phyloP scores from a whole-genome alignment of 2,329 filamentous ascomycete species.

The Sarocladium kiliense region DNA sequence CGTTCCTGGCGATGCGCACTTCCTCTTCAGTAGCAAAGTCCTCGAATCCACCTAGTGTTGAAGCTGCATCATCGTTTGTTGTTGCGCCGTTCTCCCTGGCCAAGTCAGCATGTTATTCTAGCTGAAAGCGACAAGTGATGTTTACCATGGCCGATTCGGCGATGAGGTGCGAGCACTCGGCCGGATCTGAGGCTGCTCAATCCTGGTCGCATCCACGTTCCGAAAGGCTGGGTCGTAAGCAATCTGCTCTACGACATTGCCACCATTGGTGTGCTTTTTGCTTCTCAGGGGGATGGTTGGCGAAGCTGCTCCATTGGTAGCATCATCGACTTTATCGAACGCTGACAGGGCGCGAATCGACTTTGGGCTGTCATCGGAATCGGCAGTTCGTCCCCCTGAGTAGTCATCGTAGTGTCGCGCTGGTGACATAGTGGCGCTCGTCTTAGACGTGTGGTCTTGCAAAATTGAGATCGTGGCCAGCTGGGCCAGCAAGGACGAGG shows the following conservation, averaged over 20 bases:
- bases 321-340: neutral
- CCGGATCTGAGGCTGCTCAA: neutral
- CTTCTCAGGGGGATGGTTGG: neutral
- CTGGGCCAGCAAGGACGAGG: no score
- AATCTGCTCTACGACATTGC: constrained; percentile 1
- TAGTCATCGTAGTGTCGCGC: neutral
- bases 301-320: neutral
- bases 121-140: no score
- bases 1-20: neutral
- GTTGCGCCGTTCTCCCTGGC: neutral
- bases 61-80: neutral
- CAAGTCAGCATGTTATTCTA: neutral
- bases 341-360: neutral
- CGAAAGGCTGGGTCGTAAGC: constrained; percentile 3
- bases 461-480: no score
- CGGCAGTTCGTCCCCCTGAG: neutral
- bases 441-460: no score
- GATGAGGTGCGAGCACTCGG: neutral
- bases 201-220: neutral
- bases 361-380: neutral
- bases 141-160: neutral
- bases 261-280: neutral
- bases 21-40: constrained; percentile 8
- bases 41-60: neutral
- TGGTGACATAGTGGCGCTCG: neutral